These are phyloP conservation scores for Rhizopus stolonifer DNA, from an alignment of 371 early-diverging fungal genomes.

Conservation along the genomic window DNA sequence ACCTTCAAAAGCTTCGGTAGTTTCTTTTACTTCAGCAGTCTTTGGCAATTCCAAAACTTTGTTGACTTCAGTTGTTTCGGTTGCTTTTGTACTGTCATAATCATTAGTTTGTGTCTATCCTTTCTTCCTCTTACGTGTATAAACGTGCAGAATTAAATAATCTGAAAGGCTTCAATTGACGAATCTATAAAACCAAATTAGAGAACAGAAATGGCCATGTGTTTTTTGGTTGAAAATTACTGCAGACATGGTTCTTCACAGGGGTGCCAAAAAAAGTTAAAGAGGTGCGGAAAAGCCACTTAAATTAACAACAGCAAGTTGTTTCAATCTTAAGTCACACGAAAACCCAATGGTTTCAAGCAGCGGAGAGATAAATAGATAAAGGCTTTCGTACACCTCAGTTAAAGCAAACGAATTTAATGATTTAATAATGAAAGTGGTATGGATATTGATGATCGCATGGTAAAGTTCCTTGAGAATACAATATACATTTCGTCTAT, in stretches of 20 bases:
- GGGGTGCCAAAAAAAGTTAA: background rate
- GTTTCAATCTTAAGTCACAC: no score
- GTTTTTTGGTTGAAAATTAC: background rate
- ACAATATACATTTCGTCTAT: no score
- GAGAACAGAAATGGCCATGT: background rate
- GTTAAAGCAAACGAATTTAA: no score
- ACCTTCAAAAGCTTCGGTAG: constrained; percentile 35
- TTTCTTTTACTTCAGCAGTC: constrained; percentile 14
- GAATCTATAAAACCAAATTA: background rate
- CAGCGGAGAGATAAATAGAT: no score
- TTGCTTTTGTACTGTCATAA: background rate
- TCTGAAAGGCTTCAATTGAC: background rate
- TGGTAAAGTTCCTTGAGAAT: no score
- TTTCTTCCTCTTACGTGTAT: background rate
- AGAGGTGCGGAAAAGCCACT: background rate
- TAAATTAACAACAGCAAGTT: no score
- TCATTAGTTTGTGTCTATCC: background rate
- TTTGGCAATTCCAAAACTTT: constrained; percentile 22
- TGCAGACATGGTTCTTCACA: constrained; percentile 1
- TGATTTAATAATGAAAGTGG: no score
- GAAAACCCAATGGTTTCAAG: no score
- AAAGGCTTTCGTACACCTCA: no score
- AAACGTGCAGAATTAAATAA: background rate
- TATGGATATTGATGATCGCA: no score
- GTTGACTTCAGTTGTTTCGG: background rate